Evolutionary conservation across 2,329 filamentous ascomycete species (phyloP), one percentile per base, ranked within the genome.

Genomic region (Fusarium virguliforme): DNA sequence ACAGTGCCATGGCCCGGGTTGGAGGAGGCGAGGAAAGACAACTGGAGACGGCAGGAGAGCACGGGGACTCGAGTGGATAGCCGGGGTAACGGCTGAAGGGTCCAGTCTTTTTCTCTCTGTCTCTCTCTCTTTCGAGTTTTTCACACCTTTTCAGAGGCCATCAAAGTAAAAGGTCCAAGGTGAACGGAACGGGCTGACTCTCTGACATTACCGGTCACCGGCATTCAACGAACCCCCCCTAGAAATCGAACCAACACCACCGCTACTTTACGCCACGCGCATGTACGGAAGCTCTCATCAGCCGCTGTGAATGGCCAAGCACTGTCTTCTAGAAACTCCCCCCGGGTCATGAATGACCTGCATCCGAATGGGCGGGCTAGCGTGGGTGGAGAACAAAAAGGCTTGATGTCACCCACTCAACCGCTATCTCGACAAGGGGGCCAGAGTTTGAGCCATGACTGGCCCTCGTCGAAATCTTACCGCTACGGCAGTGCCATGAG

Each of bases 291-390:
- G n/a, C 15, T n/a, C 13, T 30, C 26, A 54, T 30, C 4, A 3
- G 5, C 26, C 13, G 26, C 24, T 54, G 18, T 70, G 69, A 72
- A 55, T 70, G 69, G 69, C 32, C 55, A 35, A 30, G 48, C 32
- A 18, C 7, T 18, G 3, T 53, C 50, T 72, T 72, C 69, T 70
- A 71, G 69, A 71, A 48, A 48, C 13, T 35, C 40, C n/a, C 10
- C 46, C 32, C 60, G n/a, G 60, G 41, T 22, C 37, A 48, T 38
- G 6, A 4, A 34, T 51, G 57, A 38, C 34, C 43, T 60, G 57
- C 43, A 68, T 65, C 58, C 60, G 57, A 61, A 40, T 50, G 38
- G 56, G 60, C 48, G 15, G 65, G 58, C 48, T 56, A 60, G 22
- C 43, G 40, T 46, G 61, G 59, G 69, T 57, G 66, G 65, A 61